Percentiles rank a stretch among this genome's conserved stretches.
phyloP scores from a whole-genome alignment of 768 basidiomycete species.

The Leccinum aurantiacum region DNA sequence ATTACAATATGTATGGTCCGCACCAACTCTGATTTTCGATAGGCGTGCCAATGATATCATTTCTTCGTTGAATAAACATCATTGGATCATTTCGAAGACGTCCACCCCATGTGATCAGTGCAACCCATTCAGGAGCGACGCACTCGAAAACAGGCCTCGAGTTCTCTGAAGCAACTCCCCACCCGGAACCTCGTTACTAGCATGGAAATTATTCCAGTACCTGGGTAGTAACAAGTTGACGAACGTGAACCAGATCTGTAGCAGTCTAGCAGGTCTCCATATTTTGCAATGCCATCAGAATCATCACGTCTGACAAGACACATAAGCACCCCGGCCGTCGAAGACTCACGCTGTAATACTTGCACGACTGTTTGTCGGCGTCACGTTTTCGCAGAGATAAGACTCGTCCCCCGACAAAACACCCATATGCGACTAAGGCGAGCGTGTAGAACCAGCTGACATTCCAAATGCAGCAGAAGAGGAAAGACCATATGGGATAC shows the following conservation, averaged over 20 bases:
- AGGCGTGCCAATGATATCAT: too few species aligned
- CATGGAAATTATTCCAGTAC: conserved; percentile 36
- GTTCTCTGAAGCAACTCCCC: too few species aligned
- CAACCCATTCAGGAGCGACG: too few species aligned
- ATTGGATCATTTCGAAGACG: too few species aligned
- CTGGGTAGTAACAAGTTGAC: conserved; percentile 33
- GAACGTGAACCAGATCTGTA: conserved; percentile 38
- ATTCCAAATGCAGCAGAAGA: conserved; percentile 38
- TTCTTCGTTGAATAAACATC: too few species aligned
- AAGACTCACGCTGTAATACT: conserved; percentile 36
- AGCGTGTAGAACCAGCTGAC: conserved; percentile 27
- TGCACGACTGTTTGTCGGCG: conserved; percentile 37
- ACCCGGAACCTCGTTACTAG: too few species aligned
- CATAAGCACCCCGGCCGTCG: too few species aligned
- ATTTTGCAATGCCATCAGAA: neutral
- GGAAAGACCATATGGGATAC: conserved; percentile 38
- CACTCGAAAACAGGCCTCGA: too few species aligned
- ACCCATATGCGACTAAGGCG: conserved; percentile 32
- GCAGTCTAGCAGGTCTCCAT: neutral
- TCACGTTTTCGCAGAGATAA: conserved; percentile 27
- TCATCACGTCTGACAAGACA: neutral
- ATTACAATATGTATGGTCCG: too few species aligned
- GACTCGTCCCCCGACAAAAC: conserved; percentile 35
- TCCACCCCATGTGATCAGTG: too few species aligned
- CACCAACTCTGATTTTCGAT: too few species aligned